Conservation (phyloP, 257 asterid genomes). For the Solanum chmielewskii region DNA sequence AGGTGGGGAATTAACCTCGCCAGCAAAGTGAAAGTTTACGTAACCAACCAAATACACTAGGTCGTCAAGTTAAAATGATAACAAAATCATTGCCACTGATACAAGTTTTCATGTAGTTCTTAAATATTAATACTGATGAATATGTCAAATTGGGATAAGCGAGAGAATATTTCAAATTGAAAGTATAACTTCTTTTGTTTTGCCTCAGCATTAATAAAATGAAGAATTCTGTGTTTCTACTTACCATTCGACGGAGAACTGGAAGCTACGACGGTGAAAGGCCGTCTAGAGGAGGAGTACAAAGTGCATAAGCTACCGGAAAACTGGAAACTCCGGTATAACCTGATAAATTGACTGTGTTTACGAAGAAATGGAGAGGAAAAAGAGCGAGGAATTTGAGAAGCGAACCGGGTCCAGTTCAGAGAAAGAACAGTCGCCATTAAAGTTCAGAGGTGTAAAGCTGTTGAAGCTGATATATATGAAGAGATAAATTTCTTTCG, state of each 20-base stretch:
- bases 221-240: neutral
- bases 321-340: neutral
- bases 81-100: neutral
- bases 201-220: neutral
- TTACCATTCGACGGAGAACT: slow-evolving; percentile 5
- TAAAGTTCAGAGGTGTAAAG: neutral
- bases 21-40: neutral
- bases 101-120: neutral
- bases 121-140: neutral
- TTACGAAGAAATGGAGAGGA: slow-evolving; percentile 3
- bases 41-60: neutral
- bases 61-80: neutral
- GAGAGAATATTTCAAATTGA: neutral
- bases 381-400: slow-evolving; percentile 24
- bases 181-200: neutral
- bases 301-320: slow-evolving; percentile 1
- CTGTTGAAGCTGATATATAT: neutral
- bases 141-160: neutral
- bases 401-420: slow-evolving; percentile 34
- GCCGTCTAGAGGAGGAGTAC: neutral
- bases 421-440: slow-evolving; percentile 43
- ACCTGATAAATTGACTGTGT: neutral
- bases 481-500: neutral
- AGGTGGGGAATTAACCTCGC: neutral
- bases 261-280: slow-evolving; percentile 7